phyloP scores from a whole-genome alignment of 352 stramenopile genomes.

The Blastocystis sp. region DNA sequence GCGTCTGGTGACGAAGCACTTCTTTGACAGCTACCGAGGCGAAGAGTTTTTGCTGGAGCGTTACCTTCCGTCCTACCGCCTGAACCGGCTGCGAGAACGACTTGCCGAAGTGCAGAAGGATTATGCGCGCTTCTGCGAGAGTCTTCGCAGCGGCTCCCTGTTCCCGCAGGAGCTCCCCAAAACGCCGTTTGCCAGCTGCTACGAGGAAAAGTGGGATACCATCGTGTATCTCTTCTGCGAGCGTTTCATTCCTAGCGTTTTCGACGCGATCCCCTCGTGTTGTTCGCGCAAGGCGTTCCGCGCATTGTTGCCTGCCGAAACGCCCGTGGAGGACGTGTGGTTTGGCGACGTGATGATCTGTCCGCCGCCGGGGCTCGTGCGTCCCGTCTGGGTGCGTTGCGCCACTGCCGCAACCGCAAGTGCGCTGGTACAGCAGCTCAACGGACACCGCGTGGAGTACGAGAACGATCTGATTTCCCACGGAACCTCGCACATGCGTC shows the following conservation, averaged over 20 bases:
- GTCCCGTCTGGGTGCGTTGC: not conserved
- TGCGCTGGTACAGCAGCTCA: not conserved
- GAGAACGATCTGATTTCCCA: not conserved
- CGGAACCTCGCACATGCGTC: not conserved
- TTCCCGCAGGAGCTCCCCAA: too few species aligned
- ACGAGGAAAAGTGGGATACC: too few species aligned
- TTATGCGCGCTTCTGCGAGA: not conserved
- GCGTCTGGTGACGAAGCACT: not conserved
- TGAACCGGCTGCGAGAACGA: not conserved
- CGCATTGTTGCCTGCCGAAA: not conserved
- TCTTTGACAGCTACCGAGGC: slow-evolving; percentile 1
- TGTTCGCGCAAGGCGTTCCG: slow-evolving; percentile 28
- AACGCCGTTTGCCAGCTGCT: too few species aligned
- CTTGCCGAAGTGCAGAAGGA: not conserved
- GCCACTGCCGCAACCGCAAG: not conserved
- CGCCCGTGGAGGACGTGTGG: not conserved
- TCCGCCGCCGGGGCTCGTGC: not conserved
- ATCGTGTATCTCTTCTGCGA: not conserved
- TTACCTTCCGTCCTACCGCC: not conserved
- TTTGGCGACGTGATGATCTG: slow-evolving; percentile 7
- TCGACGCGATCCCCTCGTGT: slow-evolving; percentile 4
- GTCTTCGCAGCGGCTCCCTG: not conserved
- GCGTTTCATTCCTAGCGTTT: not conserved
- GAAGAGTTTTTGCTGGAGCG: slow-evolving; percentile 34
- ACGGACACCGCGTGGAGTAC: not conserved